These are phyloP conservation scores for Aspergillus ruber DNA, from an alignment of 2,329 filamentous ascomycete genomes.

Conservation along the genomic window DNA sequence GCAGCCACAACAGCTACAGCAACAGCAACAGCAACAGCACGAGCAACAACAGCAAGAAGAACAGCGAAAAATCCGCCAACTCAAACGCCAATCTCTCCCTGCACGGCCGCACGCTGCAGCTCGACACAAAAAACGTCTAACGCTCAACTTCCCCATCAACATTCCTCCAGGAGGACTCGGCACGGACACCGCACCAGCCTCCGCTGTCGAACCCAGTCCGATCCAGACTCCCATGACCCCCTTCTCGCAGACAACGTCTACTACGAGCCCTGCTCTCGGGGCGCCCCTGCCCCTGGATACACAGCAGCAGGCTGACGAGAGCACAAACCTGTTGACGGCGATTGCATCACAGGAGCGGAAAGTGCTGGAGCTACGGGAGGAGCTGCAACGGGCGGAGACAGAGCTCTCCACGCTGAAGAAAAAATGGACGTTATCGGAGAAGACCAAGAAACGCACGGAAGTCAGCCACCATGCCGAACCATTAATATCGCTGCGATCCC, in stretches of 20 bases:
- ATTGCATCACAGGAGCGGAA: constrained; percentile 87
- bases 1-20: background rate
- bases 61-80: constrained; percentile 12
- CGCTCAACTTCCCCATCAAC: constrained; percentile 43
- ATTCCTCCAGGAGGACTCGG: constrained; percentile 22
- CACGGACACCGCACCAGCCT: constrained; percentile 22
- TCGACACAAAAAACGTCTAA: constrained; percentile 41
- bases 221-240: constrained; percentile 30
- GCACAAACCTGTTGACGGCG: constrained; percentile 71
- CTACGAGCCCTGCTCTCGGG: constrained; percentile 24
- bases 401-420: constrained; percentile 73
- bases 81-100: constrained; percentile 28
- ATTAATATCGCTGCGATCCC: constrained; percentile 49
- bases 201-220: constrained; percentile 17
- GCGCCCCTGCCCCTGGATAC: constrained; percentile 24
- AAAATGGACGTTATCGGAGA: constrained; percentile 74
- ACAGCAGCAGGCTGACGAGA: constrained; percentile 36
- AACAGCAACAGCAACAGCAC: background rate
- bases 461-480: constrained; percentile 54
- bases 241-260: constrained; percentile 24
- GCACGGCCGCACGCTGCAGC: constrained; percentile 28
- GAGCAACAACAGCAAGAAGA: background rate
- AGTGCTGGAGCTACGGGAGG: constrained; percentile 85
- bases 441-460: constrained; percentile 66
- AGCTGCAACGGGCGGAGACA: constrained; percentile 73